phyloP scores from a whole-genome alignment of 257 asterid species.

The Fraxinus americana region DNA sequence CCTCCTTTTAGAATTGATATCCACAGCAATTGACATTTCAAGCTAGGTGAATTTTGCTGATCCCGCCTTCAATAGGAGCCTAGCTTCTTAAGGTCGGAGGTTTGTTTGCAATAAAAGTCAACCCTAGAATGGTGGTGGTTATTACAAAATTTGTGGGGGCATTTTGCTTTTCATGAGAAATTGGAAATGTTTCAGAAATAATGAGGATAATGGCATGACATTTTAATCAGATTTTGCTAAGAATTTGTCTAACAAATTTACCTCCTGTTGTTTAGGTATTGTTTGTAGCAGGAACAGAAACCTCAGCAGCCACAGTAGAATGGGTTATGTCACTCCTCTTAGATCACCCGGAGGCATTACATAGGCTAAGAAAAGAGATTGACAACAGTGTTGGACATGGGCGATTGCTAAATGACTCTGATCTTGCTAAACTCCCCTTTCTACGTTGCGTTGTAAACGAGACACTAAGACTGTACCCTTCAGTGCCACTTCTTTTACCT shows the following conservation, averaged over 20 bases:
- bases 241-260: background rate
- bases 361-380: constrained; percentile 14
- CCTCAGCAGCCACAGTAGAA: constrained; percentile 17
- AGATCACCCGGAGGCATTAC: constrained; percentile 14
- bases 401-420: constrained; percentile 20
- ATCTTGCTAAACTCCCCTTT: constrained; percentile 24
- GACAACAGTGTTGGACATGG: background rate
- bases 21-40: too few relatives aligned
- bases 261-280: background rate
- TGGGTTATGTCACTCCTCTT: constrained; percentile 21
- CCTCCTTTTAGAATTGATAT: too few relatives aligned
- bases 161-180: background rate
- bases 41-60: too few relatives aligned
- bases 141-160: too few relatives aligned
- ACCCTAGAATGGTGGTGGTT: too few relatives aligned
- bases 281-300: constrained; percentile 20
- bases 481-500: constrained; percentile 26
- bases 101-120: too few relatives aligned
- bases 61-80: too few relatives aligned
- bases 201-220: background rate
- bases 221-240: too few relatives aligned
- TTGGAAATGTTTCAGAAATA: too few relatives aligned
- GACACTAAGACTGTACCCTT: constrained; percentile 22
- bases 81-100: too few relatives aligned
- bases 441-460: constrained; percentile 21